Conservation (phyloP, 140 eudicot genomes). For the Oenanthe javanica region DNA sequence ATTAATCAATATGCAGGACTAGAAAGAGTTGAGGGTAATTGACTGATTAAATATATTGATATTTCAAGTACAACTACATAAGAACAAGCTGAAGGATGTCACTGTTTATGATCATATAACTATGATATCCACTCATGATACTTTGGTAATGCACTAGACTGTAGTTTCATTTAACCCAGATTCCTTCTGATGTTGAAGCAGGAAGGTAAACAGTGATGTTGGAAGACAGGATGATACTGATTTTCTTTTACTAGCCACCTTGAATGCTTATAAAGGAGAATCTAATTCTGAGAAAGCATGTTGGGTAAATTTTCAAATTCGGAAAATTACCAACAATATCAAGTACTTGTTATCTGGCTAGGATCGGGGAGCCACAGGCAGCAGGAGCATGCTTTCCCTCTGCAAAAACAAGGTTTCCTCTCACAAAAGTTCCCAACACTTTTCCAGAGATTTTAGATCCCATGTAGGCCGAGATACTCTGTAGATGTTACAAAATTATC, state of each 20-base stretch:
- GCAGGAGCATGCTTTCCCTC: slow-evolving; percentile 68
- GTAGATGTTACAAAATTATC: not conserved
- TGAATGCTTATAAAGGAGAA: not conserved
- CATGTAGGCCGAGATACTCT: slow-evolving; percentile 94
- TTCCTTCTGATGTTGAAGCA: not conserved
- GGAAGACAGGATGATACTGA: not conserved
- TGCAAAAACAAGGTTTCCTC: slow-evolving; percentile 68
- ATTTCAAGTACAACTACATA: not conserved
- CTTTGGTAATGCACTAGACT: not conserved
- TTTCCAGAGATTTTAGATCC: slow-evolving; percentile 77
- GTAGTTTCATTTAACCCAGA: not conserved
- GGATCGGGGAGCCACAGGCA: slow-evolving; percentile 74
- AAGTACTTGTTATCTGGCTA: slow-evolving; percentile 36
- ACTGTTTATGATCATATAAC: not conserved
- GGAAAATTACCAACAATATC: slow-evolving; percentile 5
- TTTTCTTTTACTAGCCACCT: not conserved
- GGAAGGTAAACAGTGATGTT: not conserved
- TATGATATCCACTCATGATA: not conserved
- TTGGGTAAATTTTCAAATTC: not conserved
- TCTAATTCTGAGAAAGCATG: not conserved
- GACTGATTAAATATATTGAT: not conserved
- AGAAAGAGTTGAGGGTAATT: not conserved
- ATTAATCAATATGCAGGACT: not conserved
- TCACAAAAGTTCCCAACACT: slow-evolving; percentile 70
- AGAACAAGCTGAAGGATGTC: not conserved